Evolutionary conservation across 2,329 filamentous ascomycete genomes (phyloP), one percentile per base, ranked within the genome.

Genomic region (Cercospora sesami): DNA sequence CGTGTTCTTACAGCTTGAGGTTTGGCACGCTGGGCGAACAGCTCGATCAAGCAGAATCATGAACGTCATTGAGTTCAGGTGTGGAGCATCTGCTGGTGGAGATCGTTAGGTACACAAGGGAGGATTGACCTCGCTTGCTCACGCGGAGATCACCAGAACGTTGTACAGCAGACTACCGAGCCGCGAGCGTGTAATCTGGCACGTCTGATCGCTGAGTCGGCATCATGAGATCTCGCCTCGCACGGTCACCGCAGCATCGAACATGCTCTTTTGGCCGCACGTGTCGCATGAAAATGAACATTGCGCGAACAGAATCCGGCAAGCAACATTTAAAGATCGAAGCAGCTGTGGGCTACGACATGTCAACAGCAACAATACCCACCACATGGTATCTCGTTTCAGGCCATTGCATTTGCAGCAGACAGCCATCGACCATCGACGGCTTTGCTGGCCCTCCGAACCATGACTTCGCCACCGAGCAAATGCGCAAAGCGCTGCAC

Each of bases 381-480:
- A 28, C 28, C 28, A 28, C 28, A 5, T 28, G 28, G 28, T 28
- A 28, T 28, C 28, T 6, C 28, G 28, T 51, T 16, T 59, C 55
- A 55, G 48, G 4, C 23, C 48, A 55, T n/a, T n/a, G 36, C 53
- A 36, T 28, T 64, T 18, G 55, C 61, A 14, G 48, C 36, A 23
- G 66, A 68, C 14, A 28, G 45, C 73, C 73, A 75, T 4, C 53
- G 42, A 12, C 79, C 79, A 76, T 89, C 87, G 45, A 91, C 69
- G 16, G 81, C 71, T 36, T 72, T 75, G 64, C 84, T 85, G 3
- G 88, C 84, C 58, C 84, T 81, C 6, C 78, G 78, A 70, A 91
- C 67, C 31, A 90, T 80, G 53, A 79, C 82, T 30, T 78, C 77
- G 1, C 88, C 87, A 1, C 88, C 86, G 67, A 91, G 76, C 8